A percentile compares a stretch with the other conserved stretches of the same genome.
Evolutionary conservation across 2,329 filamentous ascomycete species (phyloP).

Genomic region (Lecanicillium sp.): DNA sequence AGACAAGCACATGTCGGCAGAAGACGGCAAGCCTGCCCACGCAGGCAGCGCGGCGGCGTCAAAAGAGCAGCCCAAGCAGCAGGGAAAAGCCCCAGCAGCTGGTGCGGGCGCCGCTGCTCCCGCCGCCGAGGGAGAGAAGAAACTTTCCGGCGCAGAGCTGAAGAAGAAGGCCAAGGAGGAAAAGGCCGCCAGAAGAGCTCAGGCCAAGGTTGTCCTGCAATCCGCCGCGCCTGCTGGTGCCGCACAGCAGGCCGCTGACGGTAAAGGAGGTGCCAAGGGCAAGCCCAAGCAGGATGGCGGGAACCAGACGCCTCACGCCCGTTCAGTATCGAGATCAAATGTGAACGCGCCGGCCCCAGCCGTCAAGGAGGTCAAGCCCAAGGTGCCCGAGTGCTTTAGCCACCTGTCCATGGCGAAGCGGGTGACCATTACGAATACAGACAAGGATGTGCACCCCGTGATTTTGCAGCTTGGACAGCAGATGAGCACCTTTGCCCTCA

Average conservation of each 20-base stretch:
- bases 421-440: constrained; percentile 47
- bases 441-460: constrained; percentile 77
- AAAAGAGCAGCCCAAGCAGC: constrained; percentile 17
- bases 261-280: constrained; percentile 35
- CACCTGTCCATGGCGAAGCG: constrained; percentile 66
- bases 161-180: constrained; percentile 89
- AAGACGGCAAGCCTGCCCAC: constrained; percentile 21
- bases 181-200: constrained; percentile 77
- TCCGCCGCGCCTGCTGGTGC: constrained; percentile 31
- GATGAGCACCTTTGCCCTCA: constrained; percentile 81
- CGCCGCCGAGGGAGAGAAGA: constrained; percentile 33
- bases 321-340: constrained; percentile 22
- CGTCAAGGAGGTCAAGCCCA: constrained; percentile 47
- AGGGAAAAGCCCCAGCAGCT: constrained; percentile 16
- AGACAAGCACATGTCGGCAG: constrained; percentile 21
- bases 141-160: constrained; percentile 67
- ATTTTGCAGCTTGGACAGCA: constrained; percentile 82
- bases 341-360: constrained; percentile 23
- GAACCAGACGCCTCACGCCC: constrained; percentile 24
- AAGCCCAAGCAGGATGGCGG: constrained; percentile 39
- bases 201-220: constrained; percentile 51
- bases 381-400: constrained; percentile 67
- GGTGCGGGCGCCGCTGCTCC: constrained; percentile 10
- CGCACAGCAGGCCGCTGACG: constrained; percentile 26
- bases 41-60: constrained; percentile 16